Percentiles rank a stretch among this genome's conserved stretches.
phyloP scores from a whole-genome alignment of 106 monocot species.

The Hemerocallis citrina region DNA sequence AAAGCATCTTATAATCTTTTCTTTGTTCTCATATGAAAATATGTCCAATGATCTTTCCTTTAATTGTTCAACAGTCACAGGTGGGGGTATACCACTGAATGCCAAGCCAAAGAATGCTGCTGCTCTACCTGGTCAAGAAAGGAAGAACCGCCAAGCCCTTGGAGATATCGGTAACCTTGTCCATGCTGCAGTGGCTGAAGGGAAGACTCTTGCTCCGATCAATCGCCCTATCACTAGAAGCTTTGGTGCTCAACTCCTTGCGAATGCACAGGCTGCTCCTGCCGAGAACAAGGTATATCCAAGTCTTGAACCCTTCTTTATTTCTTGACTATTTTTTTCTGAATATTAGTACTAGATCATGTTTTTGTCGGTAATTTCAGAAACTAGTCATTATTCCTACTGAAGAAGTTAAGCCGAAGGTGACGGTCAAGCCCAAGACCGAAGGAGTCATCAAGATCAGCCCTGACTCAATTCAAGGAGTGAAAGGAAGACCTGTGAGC shows the following conservation, averaged over 20 bases:
- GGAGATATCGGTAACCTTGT: slow-evolving; percentile 46
- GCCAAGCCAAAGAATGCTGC: slow-evolving; percentile 27
- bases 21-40: not conserved
- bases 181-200: not conserved
- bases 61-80: slow-evolving; percentile 2
- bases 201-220: slow-evolving; percentile 12
- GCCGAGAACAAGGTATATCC: not conserved
- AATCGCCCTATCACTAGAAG: slow-evolving; percentile 22
- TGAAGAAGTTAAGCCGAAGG: slow-evolving; percentile 18
- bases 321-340: too few relatives aligned
- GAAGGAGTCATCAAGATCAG: slow-evolving; percentile 17
- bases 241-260: slow-evolving; percentile 8
- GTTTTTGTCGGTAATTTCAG: too few relatives aligned
- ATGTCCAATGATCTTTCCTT: too few relatives aligned
- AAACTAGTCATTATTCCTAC: not conserved
- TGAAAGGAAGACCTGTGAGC: slow-evolving; percentile 11
- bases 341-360: too few relatives aligned
- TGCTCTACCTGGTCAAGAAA: not conserved
- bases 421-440: slow-evolving; percentile 7
- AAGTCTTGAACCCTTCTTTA: too few relatives aligned
- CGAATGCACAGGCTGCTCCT: slow-evolving; percentile 21
- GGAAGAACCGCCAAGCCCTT: slow-evolving; percentile 29
- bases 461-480: slow-evolving; percentile 1
- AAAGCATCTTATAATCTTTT: too few relatives aligned
- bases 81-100: slow-evolving; percentile 2